Evolutionary conservation across 108 stramenopile species (phyloP), one percentile per base, ranked within the genome.

Genomic region (Aurantiochytrium sp.): DNA sequence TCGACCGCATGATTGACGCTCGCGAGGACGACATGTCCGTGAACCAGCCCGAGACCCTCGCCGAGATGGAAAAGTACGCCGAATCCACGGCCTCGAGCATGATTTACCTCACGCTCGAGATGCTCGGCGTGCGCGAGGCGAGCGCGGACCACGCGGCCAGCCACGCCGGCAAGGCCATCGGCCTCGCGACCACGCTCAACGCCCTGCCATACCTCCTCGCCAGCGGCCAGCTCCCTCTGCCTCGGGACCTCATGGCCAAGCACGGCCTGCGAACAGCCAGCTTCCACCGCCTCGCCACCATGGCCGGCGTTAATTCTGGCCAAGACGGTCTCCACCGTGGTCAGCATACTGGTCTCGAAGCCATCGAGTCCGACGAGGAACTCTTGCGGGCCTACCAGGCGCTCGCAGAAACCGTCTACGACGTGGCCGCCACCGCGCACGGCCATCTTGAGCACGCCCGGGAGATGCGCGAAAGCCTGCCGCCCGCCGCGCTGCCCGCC

Each of bases 1-100:
- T 81, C 41, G 69, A 81, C 41, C 37, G 69, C 4, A 39, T 81
- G 42, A 45, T 81, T 45, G 69, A 81, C 42, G 69, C 69, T 39
- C 69, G 69, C 24, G 19, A 81, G 69, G 69, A 39, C 37, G 69
- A 81, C 22, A 37, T 37, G 0, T 4, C 4, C 10, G 22, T 22
- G 36, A 4, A 39, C 19, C 41, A 39, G 69, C 69, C 42, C 42
- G 69, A 32, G 15, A 37, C 69, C 0, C 42, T 81, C 10, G 41
- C 37, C 4, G 69, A 81, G 6, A 45, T 81, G 37, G 69, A 81
- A n/a, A 39, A 45, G 27, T 81, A 81, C 42, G 37, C 41, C 4
- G 69, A 81, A 22, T 45, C 22, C 17, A 45, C 69, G 10, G 69
- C 42, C 41, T 39, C 69, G 42, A 45, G 41, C 41, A 39, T 81